These are phyloP conservation scores for Globisporangium splendens DNA, from an alignment of 352 stramenopile species.

Conservation along the genomic window DNA sequence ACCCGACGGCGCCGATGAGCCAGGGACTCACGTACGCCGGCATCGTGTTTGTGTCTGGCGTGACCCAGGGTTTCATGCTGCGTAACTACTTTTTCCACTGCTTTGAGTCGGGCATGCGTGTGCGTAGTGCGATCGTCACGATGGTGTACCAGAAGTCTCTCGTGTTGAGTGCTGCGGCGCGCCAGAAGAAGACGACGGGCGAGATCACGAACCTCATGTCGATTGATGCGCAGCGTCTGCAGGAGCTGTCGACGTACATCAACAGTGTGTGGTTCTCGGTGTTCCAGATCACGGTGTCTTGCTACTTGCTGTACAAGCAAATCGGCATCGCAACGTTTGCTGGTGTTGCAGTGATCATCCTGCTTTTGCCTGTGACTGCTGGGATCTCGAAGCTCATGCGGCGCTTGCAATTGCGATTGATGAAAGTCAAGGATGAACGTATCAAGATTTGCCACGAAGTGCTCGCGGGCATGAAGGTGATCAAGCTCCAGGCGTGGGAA, in stretches of 20 bases:
- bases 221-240: conserved; percentile 94
- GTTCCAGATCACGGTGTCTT: conserved; percentile 79
- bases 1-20: conserved; percentile 50
- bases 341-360: conserved; percentile 91
- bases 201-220: conserved; percentile 98
- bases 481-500: conserved; percentile 98
- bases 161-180: conserved; percentile 74
- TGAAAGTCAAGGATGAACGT: conserved; percentile 92
- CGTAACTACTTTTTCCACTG: conserved; percentile 87
- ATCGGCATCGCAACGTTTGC: conserved; percentile 87
- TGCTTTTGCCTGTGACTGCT: conserved; percentile 91
- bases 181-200: conserved; percentile 79
- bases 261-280: conserved; percentile 88
- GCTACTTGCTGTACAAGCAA: conserved; percentile 65
- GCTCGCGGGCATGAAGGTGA: conserved; percentile 92
- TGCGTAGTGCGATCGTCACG: conserved; percentile 71
- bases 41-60: conserved; percentile 65
- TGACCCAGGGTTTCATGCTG: conserved; percentile 75
- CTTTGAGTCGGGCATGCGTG: conserved; percentile 72
- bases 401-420: conserved; percentile 82
- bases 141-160: conserved; percentile 83
- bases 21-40: conserved; percentile 59
- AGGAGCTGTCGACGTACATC: conserved; percentile 94
- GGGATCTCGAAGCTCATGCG: conserved; percentile 88
- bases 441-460: conserved; percentile 96